Base-by-base conservation (phyloP, 2,329 filamentous ascomycete genomes). In the Alternaria sp. region DNA sequence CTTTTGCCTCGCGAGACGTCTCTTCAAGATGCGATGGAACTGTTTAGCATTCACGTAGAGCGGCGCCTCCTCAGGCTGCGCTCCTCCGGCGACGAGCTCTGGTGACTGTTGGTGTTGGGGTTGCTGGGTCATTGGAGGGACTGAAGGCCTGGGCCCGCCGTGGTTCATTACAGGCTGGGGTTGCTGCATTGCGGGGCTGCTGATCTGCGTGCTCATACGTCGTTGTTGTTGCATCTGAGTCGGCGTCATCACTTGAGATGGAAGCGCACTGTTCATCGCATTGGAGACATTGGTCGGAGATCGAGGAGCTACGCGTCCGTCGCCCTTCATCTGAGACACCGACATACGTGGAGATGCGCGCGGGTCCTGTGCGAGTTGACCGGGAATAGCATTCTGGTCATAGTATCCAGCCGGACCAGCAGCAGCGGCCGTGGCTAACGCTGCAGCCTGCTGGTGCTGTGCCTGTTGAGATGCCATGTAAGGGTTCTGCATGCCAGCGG, bases 31-130 rank as follows among this genome's bases (percentile, higher is more conserved):
- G 26, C 95, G 91, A 77, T 99, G 95, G 70, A 99, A 99, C 74
- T 99, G 95, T 79, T 99, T 99, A 5, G 95, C 95, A 73, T 99
- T 99, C 73, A 99, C 95, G 71, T 99, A 99, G 1, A 99, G 83
- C 0, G 95, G 95, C 0, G 94, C 94, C 75, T 99, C 95, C 77
- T 98, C 95, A 4, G 89, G 88, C 51, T 69, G 74, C 14, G 86
- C 86, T 14, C 83, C 86, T 12, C 83, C 85, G 7, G 90, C 83
- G 1, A 91, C 86, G 71, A 95, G 88, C 75, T 97, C 94, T 7
- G 93, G 92, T 1, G 93, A 94, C 64, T 92, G 89, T 60, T 88
- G 88, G 63, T 87, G 86, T 80, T 90, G 89, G 74, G 90, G 90
- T 9, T 87, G 82, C 9, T 88, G 84, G 54, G 83, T 79, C 77